phyloP scores from a whole-genome alignment of 176 grass and related monocot genomes.

The Coix lacrymajobi region DNA sequence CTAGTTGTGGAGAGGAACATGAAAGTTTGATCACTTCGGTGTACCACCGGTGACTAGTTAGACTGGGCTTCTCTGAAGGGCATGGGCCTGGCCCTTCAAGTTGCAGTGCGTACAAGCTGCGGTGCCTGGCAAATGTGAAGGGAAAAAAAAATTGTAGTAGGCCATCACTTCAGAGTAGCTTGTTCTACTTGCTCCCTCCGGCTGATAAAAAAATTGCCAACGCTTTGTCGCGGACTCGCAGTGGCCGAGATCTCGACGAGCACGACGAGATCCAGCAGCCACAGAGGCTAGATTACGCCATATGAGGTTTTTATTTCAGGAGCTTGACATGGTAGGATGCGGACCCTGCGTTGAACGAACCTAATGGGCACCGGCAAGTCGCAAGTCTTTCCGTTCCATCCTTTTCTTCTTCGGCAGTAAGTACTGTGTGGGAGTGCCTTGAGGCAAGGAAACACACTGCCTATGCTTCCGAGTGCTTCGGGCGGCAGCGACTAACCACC shows the following conservation, averaged over 20 bases:
- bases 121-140: neutral
- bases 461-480: too few species aligned
- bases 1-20: neutral
- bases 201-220: neutral
- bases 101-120: neutral
- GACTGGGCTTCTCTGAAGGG: neutral
- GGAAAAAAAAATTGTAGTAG: neutral
- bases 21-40: neutral
- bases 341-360: neutral
- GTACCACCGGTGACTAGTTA: neutral
- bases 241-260: constrained; percentile 11
- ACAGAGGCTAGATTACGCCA: neutral
- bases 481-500: too few species aligned
- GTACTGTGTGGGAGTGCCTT: too few species aligned
- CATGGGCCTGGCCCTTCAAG: neutral
- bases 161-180: neutral
- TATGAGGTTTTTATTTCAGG: neutral
- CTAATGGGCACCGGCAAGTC: neutral
- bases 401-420: too few species aligned
- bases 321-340: neutral
- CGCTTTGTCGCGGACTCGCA: neutral
- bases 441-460: too few species aligned
- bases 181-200: neutral
- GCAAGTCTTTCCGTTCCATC: neutral
- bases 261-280: neutral